These are phyloP conservation scores for Ceratocystis diversiconidia DNA, from an alignment of 2,329 filamentous ascomycete species.

Conservation along the genomic window DNA sequence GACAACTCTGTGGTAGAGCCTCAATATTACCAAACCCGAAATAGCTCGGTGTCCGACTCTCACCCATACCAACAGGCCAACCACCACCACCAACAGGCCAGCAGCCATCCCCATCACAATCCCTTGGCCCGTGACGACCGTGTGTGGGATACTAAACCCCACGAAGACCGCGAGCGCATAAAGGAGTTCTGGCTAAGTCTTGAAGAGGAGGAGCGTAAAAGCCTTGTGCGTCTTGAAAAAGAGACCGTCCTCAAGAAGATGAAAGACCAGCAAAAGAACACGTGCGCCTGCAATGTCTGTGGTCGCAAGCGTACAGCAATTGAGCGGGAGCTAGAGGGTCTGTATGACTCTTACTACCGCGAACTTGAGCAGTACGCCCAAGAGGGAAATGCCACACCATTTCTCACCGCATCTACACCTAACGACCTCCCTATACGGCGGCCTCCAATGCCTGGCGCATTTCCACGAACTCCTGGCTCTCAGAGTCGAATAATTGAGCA, in stretches of 20 bases:
- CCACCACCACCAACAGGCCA: slow-evolving; percentile 2
- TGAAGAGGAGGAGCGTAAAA: slow-evolving; percentile 87
- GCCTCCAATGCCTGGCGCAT: slow-evolving; percentile 43
- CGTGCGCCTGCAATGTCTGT: slow-evolving; percentile 94
- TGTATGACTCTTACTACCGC: slow-evolving; percentile 97
- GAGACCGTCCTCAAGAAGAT: slow-evolving; percentile 96
- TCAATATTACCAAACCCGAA: neutral
- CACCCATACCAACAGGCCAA: neutral
- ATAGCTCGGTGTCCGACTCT: neutral
- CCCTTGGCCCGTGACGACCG: slow-evolving; percentile 10
- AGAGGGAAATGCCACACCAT: slow-evolving; percentile 15
- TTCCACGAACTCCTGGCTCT: slow-evolving; percentile 53
- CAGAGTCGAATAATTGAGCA: slow-evolving; percentile 61
- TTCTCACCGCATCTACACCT: slow-evolving; percentile 25
- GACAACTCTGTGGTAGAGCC: neutral
- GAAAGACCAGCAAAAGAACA: slow-evolving; percentile 99
- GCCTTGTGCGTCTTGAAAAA: slow-evolving; percentile 94
- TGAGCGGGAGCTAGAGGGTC: slow-evolving; percentile 90
- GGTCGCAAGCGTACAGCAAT: slow-evolving; percentile 92
- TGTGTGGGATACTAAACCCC: slow-evolving; percentile 93
- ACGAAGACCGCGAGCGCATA: slow-evolving; percentile 90
- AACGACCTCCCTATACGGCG: slow-evolving; percentile 49
- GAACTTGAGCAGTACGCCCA: slow-evolving; percentile 97
- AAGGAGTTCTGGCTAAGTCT: slow-evolving; percentile 96
- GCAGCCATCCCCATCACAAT: slow-evolving; percentile 5